Evolutionary conservation across 495 filamentous ascomycete genomes (phyloP).

Genomic region (Aspergillus indologenus): DNA sequence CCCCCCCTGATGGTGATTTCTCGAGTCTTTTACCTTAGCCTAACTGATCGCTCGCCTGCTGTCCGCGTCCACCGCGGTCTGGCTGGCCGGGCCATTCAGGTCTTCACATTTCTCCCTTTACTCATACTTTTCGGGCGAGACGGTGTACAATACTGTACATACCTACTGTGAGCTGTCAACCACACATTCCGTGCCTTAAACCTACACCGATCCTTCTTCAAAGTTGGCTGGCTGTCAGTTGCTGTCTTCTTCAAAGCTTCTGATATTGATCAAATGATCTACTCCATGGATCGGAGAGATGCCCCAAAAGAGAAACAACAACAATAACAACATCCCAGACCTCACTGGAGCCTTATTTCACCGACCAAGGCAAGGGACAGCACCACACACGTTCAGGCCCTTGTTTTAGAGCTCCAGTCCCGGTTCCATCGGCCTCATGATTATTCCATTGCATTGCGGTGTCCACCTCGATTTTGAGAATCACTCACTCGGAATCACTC

Average conservation of each 20-base stretch:
- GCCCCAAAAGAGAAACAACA: not conserved
- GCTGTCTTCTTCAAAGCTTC: not conserved
- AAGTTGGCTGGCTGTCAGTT: not conserved
- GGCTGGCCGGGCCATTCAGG: not conserved
- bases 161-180: not conserved
- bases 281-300: not conserved
- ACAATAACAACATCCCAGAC: not conserved
- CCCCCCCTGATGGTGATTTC: too few relatives aligned
- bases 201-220: not conserved
- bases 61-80: not conserved
- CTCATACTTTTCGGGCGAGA: not conserved
- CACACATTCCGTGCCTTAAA: not conserved
- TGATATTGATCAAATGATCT: not conserved
- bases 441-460: not conserved
- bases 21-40: too few relatives aligned
- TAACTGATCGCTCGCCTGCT: not conserved
- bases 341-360: not conserved
- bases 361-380: conserved; percentile 4
- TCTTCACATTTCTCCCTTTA: not conserved
- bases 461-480: too few relatives aligned
- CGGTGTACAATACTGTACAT: not conserved
- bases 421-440: not conserved
- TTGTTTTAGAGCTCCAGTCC: not conserved
- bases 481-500: too few relatives aligned
- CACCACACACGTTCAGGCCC: conserved; percentile 6